phyloP scores from a whole-genome alignment of 805 yeast species.

The Schizosaccharomyces osmophilus region DNA sequence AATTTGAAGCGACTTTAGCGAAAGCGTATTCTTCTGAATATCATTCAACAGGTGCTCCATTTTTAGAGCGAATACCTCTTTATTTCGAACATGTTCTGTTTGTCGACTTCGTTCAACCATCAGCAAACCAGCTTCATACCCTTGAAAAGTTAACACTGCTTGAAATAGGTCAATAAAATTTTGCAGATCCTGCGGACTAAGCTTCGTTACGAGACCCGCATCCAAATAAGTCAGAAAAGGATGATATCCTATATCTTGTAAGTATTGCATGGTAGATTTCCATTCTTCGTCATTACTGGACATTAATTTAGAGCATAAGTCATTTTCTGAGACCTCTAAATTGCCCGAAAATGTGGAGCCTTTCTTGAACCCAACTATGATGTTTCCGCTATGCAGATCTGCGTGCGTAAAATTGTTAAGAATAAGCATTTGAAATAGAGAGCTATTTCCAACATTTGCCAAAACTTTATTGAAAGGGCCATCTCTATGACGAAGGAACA shows the following conservation, averaged over 20 bases:
- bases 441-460: slow-evolving; percentile 66
- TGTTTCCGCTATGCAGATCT: slow-evolving; percentile 91
- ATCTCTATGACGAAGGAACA: slow-evolving; percentile 27
- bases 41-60: slow-evolving; percentile 62
- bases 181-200: slow-evolving; percentile 48
- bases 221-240: slow-evolving; percentile 82
- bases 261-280: slow-evolving; percentile 21
- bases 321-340: too few species aligned
- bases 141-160: slow-evolving; percentile 76
- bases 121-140: slow-evolving; percentile 78
- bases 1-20: slow-evolving; percentile 72
- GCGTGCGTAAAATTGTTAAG: slow-evolving; percentile 88
- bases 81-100: slow-evolving; percentile 72
- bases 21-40: slow-evolving; percentile 69
- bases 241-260: slow-evolving; percentile 35
- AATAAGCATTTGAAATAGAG: slow-evolving; percentile 79
- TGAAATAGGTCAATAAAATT: slow-evolving; percentile 78
- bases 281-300: slow-evolving; percentile 16
- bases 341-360: neutral
- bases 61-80: slow-evolving; percentile 65
- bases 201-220: slow-evolving; percentile 79
- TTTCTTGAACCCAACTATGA: slow-evolving; percentile 47
- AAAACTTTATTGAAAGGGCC: slow-evolving; percentile 22
- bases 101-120: slow-evolving; percentile 90
- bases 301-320: neutral